A percentile compares a stretch with the other conserved stretches of the same genome.
These are phyloP conservation scores for Santalum album DNA, from an alignment of 164 flowering plant genomes.

Conservation along the genomic window DNA sequence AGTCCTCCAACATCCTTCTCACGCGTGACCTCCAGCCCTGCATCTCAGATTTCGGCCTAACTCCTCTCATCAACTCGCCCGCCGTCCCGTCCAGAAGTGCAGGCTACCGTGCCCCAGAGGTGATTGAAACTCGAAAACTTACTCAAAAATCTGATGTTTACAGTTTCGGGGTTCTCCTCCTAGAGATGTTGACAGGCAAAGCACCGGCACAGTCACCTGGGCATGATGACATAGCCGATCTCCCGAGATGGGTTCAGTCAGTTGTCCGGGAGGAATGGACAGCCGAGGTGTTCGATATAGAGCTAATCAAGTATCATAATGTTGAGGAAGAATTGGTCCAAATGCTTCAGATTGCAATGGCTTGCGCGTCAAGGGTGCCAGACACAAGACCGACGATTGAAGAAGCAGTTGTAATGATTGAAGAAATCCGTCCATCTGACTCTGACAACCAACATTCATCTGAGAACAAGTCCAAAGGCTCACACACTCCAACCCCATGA, in stretches of 20 bases:
- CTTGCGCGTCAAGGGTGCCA: slow-evolving; percentile 40
- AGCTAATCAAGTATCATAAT: slow-evolving; percentile 36
- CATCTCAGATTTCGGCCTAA: slow-evolving; percentile 53
- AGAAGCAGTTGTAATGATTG: slow-evolving; percentile 45
- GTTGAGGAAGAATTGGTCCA: slow-evolving; percentile 66
- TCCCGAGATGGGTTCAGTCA: slow-evolving; percentile 66
- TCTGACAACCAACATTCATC: slow-evolving; percentile 27
- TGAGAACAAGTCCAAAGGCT: slow-evolving; percentile 17
- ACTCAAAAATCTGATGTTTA: slow-evolving; percentile 61
- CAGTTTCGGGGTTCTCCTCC: slow-evolving; percentile 64
- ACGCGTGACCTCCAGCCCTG: slow-evolving; percentile 30
- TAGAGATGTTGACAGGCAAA: slow-evolving; percentile 64
- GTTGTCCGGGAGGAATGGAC: slow-evolving; percentile 72
- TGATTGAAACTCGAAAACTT: slow-evolving; percentile 29
- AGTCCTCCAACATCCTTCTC: slow-evolving; percentile 59
- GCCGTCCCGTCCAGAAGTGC: slow-evolving; percentile 23
- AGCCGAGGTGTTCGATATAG: slow-evolving; percentile 66
- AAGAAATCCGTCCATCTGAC: slow-evolving; percentile 35
- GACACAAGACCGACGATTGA: slow-evolving; percentile 50
- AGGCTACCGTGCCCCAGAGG: slow-evolving; percentile 64
- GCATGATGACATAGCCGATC: slow-evolving; percentile 37
- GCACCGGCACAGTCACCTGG: slow-evolving; percentile 38
- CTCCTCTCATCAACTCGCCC: slow-evolving; percentile 37
- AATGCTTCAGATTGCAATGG: slow-evolving; percentile 62
- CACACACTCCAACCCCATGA: slow-evolving; percentile 14